phyloP scores from a whole-genome alignment of 768 basidiomycete species.

The Tephrocybe sp. region DNA sequence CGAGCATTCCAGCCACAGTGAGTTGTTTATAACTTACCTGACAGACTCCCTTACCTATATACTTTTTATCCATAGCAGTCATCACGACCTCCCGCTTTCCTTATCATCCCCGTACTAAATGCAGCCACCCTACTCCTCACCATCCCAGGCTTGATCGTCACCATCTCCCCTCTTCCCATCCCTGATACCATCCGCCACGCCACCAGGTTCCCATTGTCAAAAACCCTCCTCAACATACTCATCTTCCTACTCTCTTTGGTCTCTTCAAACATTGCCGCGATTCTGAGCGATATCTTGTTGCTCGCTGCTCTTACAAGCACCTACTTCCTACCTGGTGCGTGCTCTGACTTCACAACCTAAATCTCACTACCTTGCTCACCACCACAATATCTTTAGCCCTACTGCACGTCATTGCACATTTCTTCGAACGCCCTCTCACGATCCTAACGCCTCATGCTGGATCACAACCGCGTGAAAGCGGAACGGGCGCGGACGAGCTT shows the following conservation, averaged over 20 bases:
- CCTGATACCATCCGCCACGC: slow-evolving; percentile 40
- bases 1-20: slow-evolving; percentile 37
- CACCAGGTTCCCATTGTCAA: slow-evolving; percentile 43
- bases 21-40: no score
- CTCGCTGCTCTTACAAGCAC: slow-evolving; percentile 52
- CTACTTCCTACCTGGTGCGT: slow-evolving; percentile 60
- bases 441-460: slow-evolving; percentile 63
- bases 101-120: slow-evolving; percentile 41
- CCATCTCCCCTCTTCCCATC: slow-evolving; percentile 50
- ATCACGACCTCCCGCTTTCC: slow-evolving; percentile 20
- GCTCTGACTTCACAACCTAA: background rate
- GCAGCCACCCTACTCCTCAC: slow-evolving; percentile 53
- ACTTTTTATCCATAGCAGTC: slow-evolving; percentile 7
- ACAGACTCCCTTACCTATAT: background rate
- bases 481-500: slow-evolving; percentile 53
- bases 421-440: slow-evolving; percentile 78
- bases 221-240: slow-evolving; percentile 37
- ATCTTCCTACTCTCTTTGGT: slow-evolving; percentile 46
- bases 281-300: slow-evolving; percentile 48
- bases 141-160: slow-evolving; percentile 57
- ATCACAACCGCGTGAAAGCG: slow-evolving; percentile 2
- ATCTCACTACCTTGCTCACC: background rate
- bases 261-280: slow-evolving; percentile 32
- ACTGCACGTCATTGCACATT: slow-evolving; percentile 78
- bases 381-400: slow-evolving; percentile 40